Evolutionary conservation across 192 early-diverging fungal genomes (phyloP).

Genomic region (Coemansia sp.): DNA sequence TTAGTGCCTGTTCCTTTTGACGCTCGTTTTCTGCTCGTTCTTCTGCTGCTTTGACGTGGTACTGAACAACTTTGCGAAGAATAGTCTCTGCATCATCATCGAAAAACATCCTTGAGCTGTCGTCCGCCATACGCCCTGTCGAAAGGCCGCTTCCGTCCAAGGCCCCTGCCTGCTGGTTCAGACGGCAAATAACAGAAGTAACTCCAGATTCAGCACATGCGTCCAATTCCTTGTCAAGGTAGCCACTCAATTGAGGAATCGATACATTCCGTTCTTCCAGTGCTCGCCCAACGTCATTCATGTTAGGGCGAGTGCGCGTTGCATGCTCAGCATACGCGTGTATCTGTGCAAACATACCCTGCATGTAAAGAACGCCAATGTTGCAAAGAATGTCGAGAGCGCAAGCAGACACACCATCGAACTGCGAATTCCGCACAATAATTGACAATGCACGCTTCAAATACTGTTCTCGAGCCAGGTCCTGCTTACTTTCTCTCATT

Average conservation of each 20-base stretch:
- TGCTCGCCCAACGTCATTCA: constrained; percentile 53
- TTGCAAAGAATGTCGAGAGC: constrained; percentile 47
- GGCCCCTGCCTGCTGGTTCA: constrained; percentile 15
- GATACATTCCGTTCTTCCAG: constrained; percentile 44
- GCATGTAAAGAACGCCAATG: constrained; percentile 46
- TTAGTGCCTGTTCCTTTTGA: constrained; percentile 15
- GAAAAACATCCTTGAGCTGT: constrained; percentile 25
- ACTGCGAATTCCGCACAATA: constrained; percentile 30
- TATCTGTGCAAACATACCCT: constrained; percentile 49
- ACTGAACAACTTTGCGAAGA: constrained; percentile 27
- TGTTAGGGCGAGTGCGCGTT: constrained; percentile 51
- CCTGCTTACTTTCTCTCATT: constrained; percentile 25
- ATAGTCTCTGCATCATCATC: constrained; percentile 35
- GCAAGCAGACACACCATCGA: constrained; percentile 25
- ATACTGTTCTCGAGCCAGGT: constrained; percentile 29
- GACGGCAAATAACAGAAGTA: constrained; percentile 14
- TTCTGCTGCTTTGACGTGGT: constrained; percentile 16
- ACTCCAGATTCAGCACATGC: constrained; percentile 12
- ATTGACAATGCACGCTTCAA: constrained; percentile 43
- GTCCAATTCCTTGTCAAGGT: constrained; percentile 19
- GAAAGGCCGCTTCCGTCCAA: not conserved
- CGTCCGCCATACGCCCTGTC: not conserved
- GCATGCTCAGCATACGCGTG: constrained; percentile 54
- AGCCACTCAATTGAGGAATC: constrained; percentile 32
- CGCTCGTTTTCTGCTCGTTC: constrained; percentile 4